These are phyloP conservation scores for Globisporangium recalcitrans DNA, from an alignment of 352 stramenopile genomes.

Conservation along the genomic window DNA sequence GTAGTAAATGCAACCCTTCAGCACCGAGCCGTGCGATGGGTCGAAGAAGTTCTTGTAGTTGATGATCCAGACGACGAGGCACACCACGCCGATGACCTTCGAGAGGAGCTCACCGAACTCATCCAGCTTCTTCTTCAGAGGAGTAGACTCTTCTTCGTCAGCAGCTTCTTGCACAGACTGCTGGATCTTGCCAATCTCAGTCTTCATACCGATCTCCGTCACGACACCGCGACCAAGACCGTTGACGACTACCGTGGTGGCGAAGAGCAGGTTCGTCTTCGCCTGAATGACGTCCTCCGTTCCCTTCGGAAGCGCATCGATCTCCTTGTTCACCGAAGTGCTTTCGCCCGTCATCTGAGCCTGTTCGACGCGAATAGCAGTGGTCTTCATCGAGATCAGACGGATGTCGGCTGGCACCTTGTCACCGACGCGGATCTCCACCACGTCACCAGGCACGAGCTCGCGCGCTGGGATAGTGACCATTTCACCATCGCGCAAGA, in stretches of 20 bases:
- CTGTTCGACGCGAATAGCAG: conserved; percentile 93
- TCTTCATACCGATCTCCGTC: conserved; percentile 95
- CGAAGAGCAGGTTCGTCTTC: conserved; percentile 97
- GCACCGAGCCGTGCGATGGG: conserved; percentile 76
- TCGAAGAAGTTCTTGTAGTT: conserved; percentile 97
- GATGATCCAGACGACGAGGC: conserved; percentile 95
- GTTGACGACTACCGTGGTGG: conserved; percentile 96
- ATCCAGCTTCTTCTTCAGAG: conserved; percentile 97
- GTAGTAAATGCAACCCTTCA: conserved; percentile 98
- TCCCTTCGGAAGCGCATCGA: conserved; percentile 57
- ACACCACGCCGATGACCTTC: conserved; percentile 97
- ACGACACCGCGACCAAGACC: conserved; percentile 92
- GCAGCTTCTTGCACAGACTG: conserved; percentile 90
- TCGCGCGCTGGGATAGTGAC: conserved; percentile 80
- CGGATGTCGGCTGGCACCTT: conserved; percentile 96
- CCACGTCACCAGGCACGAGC: conserved; percentile 96
- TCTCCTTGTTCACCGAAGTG: conserved; percentile 90
- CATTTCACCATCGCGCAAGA: conserved; percentile 85
- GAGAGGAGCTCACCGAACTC: conserved; percentile 97
- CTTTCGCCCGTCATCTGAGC: conserved; percentile 96
- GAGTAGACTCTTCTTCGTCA: conserved; percentile 93
- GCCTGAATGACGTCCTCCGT: conserved; percentile 86
- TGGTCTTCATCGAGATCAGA: conserved; percentile 94
- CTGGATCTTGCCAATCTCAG: conserved; percentile 98
- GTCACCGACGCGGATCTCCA: conserved; percentile 95